Percentiles rank a stretch among this genome's conserved stretches.
Evolutionary conservation across 2,329 filamentous ascomycete genomes (phyloP).

Genomic region (Xylariaceae sp.): DNA sequence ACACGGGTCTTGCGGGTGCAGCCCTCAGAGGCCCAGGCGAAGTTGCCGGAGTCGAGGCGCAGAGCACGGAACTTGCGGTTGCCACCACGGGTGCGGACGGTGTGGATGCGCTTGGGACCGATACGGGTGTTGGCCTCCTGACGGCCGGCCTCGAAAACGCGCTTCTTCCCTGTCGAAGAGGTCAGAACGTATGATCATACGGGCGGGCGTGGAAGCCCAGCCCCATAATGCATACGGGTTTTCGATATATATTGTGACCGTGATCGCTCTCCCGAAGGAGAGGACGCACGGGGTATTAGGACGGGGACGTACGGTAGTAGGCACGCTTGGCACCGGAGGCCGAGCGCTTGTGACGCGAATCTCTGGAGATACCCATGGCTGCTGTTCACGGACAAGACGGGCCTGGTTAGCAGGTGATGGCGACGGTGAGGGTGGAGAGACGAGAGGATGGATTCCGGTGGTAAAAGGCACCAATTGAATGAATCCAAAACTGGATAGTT

Average conservation of each 20-base stretch:
- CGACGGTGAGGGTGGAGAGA: not conserved
- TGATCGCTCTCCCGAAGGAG: slow-evolving; percentile 15
- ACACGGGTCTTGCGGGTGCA: slow-evolving; percentile 98
- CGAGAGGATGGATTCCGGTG: not conserved
- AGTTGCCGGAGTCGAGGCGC: slow-evolving; percentile 98
- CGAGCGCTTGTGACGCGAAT: slow-evolving; percentile 99
- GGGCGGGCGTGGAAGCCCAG: slow-evolving; percentile 22
- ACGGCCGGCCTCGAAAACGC: slow-evolving; percentile 99
- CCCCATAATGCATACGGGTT: slow-evolving; percentile 56
- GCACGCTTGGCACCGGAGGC: slow-evolving; percentile 97
- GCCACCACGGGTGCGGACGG: slow-evolving; percentile 93
- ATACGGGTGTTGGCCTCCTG: slow-evolving; percentile 99
- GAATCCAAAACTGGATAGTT: slow-evolving; percentile 6
- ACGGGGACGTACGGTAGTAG: slow-evolving; percentile 70
- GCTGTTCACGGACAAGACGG: slow-evolving; percentile 54
- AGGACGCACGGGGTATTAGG: slow-evolving; percentile 19
- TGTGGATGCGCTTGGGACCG: slow-evolving; percentile 91
- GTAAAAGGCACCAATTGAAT: not conserved
- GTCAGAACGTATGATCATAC: slow-evolving; percentile 65
- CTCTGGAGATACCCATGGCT: slow-evolving; percentile 99
- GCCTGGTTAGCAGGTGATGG: slow-evolving; percentile 20
- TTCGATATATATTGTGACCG: slow-evolving; percentile 40
- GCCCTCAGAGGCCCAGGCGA: slow-evolving; percentile 98
- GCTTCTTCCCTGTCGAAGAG: slow-evolving; percentile 79
- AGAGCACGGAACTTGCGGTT: slow-evolving; percentile 99